Evolutionary conservation across 495 filamentous ascomycete species (phyloP).

Genomic region (Podospora sp.): DNA sequence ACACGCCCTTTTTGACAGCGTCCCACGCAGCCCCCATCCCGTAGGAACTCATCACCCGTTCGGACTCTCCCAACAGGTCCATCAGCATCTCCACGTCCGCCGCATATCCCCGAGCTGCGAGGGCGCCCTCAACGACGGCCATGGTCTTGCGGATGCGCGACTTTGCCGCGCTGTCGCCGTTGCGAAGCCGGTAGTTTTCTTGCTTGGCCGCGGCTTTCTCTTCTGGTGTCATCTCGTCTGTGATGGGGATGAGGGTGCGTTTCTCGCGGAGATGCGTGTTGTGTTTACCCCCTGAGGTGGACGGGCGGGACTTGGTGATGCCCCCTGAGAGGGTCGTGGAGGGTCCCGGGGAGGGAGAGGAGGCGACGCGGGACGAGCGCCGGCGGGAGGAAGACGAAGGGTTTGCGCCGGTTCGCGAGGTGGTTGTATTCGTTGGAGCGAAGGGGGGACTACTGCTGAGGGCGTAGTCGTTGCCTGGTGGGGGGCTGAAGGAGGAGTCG

Average conservation of each 20-base stretch:
- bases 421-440: no score
- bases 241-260: not conserved
- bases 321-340: not conserved
- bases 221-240: not conserved
- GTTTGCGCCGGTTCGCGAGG: no score
- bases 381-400: no score
- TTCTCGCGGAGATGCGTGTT: slow-evolving; percentile 4
- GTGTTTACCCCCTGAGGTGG: not conserved
- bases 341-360: no score
- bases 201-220: not conserved
- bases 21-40: not conserved
- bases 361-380: no score
- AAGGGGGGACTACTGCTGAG: no score
- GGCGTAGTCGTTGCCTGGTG: no score
- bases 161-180: not conserved
- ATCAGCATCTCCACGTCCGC: not conserved
- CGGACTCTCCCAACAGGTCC: not conserved
- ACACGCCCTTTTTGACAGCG: not conserved
- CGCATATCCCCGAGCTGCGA: not conserved
- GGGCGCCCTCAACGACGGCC: not conserved
- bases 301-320: not conserved
- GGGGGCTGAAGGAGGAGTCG: no score
- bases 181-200: not conserved
- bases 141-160: not conserved
- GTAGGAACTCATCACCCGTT: not conserved